Evolutionary conservation across 768 basidiomycete species (phyloP).

Genomic region (Phanerochaete sordida): DNA sequence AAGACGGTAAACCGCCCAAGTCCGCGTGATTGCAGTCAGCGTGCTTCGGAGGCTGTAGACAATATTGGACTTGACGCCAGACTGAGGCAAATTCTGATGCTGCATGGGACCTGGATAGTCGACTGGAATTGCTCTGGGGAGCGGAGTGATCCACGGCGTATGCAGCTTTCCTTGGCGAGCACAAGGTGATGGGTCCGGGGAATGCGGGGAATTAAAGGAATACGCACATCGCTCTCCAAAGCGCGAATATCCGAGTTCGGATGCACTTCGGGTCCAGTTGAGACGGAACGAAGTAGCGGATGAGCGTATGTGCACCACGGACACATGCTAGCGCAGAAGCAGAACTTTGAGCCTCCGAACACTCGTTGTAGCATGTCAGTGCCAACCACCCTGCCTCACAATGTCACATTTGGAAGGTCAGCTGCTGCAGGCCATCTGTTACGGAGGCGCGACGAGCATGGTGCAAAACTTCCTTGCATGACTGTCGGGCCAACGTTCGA

Average conservation of each 20-base stretch:
- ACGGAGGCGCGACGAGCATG: background rate
- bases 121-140: background rate
- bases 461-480: background rate
- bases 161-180: background rate
- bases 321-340: background rate
- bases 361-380: background rate
- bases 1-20: too few species aligned
- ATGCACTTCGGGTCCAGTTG: slow-evolving; percentile 1
- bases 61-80: background rate
- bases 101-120: background rate
- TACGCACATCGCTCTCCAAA: background rate
- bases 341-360: background rate
- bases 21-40: slow-evolving; percentile 2
- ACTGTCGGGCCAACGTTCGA: background rate
- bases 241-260: background rate
- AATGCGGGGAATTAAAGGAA: slow-evolving; percentile 7
- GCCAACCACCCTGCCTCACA: background rate
- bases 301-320: background rate
- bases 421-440: background rate
- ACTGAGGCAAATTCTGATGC: background rate
- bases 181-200: background rate
- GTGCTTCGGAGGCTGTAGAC: background rate
- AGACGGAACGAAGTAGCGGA: background rate
- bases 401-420: background rate
- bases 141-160: background rate